A percentile compares a stretch with the other conserved stretches of the same genome.
Conservation (phyloP, 2,329 filamentous ascomycete genomes). For the Coniella vitis region DNA sequence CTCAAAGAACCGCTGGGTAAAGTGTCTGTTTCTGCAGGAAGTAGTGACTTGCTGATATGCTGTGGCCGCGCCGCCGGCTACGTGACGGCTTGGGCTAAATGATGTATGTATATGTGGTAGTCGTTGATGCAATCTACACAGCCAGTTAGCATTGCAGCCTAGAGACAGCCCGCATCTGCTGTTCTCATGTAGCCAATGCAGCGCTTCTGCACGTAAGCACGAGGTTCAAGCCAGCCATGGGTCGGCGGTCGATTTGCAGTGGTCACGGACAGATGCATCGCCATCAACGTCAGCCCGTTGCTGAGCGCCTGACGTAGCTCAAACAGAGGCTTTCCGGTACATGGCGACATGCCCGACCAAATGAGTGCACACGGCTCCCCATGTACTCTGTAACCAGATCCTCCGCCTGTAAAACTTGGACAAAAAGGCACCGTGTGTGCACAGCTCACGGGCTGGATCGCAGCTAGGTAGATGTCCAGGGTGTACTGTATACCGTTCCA, state of each 20-base stretch:
- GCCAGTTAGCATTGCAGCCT: slow-evolving; percentile 11
- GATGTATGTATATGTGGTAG: slow-evolving; percentile 3
- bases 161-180: slow-evolving; percentile 4
- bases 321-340: not conserved
- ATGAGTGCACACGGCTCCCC: not conserved
- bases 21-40: not conserved
- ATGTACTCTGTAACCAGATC: not conserved
- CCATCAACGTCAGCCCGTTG: slow-evolving; percentile 10
- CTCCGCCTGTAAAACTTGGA: not conserved
- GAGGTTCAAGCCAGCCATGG: slow-evolving; percentile 5
- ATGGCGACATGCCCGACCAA: not conserved
- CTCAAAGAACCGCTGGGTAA: not conserved
- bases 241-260: slow-evolving; percentile 7
- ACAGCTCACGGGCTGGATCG: too few relatives aligned
- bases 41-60: not conserved
- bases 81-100: not conserved
- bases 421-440: not conserved
- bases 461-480: not conserved
- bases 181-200: slow-evolving; percentile 2
- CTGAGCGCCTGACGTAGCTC: slow-evolving; percentile 6
- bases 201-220: slow-evolving; percentile 15
- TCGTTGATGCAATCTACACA: not conserved
- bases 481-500: not conserved
- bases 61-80: not conserved
- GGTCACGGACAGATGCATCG: slow-evolving; percentile 4